These are phyloP conservation scores for Trichophyton rubrum DNA, from an alignment of 2,329 filamentous ascomycete species.

Conservation along the genomic window DNA sequence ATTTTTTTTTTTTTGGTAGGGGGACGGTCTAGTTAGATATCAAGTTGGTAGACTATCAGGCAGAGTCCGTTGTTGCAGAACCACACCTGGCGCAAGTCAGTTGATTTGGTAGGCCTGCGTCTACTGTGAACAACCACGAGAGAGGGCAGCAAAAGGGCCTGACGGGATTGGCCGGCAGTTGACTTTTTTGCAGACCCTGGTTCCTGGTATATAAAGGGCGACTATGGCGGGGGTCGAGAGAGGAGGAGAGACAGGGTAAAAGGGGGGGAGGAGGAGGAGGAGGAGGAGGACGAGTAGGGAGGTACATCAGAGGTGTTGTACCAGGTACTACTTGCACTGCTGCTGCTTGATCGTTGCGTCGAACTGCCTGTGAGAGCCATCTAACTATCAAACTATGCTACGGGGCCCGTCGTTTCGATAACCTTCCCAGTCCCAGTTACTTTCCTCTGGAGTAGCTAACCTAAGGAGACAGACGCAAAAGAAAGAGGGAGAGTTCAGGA, in stretches of 20 bases:
- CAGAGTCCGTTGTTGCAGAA: too few relatives aligned
- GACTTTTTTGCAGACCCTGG: background rate
- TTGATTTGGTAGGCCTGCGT: too few relatives aligned
- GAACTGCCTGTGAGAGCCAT: too few relatives aligned
- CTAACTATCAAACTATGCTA: too few relatives aligned
- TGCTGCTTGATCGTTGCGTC: too few relatives aligned
- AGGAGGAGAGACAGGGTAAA: slow-evolving; percentile 12
- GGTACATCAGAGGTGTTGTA: background rate
- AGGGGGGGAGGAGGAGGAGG: slow-evolving; percentile 8
- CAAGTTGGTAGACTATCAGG: too few relatives aligned
- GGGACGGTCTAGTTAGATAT: too few relatives aligned
- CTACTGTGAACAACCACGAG: background rate
- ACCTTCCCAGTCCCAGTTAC: background rate
- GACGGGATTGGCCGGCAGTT: background rate
- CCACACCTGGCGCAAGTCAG: too few relatives aligned
- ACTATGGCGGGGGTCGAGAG: slow-evolving; percentile 11
- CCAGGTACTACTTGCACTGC: background rate
- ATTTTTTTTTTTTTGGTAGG: too few relatives aligned
- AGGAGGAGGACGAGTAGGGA: slow-evolving; percentile 11
- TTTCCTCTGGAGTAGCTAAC: too few relatives aligned
- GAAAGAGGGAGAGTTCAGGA: background rate
- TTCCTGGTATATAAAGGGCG: slow-evolving; percentile 6
- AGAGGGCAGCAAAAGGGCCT: background rate
- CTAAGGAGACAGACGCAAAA: background rate
- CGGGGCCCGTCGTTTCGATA: background rate